These are phyloP conservation scores for Myxozyma geophila DNA, from an alignment of 805 yeast genomes.

Conservation along the genomic window DNA sequence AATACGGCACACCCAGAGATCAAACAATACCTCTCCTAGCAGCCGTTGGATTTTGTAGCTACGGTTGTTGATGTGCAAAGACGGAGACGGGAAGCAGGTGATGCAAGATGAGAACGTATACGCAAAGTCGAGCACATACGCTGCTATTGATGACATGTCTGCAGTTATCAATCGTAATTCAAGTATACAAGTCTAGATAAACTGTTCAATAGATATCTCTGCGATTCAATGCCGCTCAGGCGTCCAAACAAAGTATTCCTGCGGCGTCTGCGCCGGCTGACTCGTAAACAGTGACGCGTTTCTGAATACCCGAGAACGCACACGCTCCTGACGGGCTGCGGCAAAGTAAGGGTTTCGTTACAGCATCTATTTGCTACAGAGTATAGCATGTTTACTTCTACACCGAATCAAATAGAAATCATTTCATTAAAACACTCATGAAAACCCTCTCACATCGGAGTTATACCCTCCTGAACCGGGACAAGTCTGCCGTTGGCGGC, in stretches of 20 bases:
- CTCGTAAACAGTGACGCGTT: not conserved
- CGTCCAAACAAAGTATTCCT: too few relatives aligned
- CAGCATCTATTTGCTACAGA: not conserved
- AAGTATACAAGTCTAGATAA: too few relatives aligned
- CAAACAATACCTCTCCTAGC: constrained; percentile 65
- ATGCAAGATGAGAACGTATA: constrained; percentile 46
- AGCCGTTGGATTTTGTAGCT: constrained; percentile 66
- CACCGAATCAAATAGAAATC: not conserved
- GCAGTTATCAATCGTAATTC: not conserved
- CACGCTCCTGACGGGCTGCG: too few relatives aligned
- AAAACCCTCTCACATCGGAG: too few relatives aligned
- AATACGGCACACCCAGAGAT: not conserved
- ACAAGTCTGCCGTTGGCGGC: constrained; percentile 28
- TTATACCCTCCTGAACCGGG: constrained; percentile 16
- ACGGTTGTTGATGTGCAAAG: constrained; percentile 63
- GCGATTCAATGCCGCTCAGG: too few relatives aligned
- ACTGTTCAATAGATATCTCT: not conserved
- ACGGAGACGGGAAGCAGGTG: constrained; percentile 55
- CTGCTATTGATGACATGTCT: constrained; percentile 20
- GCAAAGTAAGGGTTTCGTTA: too few relatives aligned
- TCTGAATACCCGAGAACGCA: not conserved
- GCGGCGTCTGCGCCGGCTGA: not conserved
- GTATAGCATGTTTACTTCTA: too few relatives aligned
- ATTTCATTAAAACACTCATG: too few relatives aligned
- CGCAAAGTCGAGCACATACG: constrained; percentile 40